Conservation (phyloP, 495 filamentous ascomycete genomes). For the Hyphodiscus hymeniophilus region DNA sequence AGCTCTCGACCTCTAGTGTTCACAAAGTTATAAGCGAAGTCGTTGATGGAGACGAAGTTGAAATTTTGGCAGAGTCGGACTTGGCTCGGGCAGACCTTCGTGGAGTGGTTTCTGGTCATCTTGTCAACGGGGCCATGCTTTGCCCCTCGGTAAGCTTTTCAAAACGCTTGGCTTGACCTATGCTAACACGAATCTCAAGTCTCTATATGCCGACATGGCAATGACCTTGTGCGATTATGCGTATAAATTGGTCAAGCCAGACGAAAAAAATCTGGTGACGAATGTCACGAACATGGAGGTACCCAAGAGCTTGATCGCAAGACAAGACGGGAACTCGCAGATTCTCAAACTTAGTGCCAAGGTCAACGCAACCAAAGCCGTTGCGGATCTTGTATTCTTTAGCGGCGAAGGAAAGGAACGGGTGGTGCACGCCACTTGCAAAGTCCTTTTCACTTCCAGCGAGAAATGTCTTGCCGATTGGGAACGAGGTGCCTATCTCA, state of each 20-base stretch:
- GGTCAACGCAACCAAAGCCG: slow-evolving; percentile 1
- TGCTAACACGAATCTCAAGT: slow-evolving; percentile 7
- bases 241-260: slow-evolving; percentile 48
- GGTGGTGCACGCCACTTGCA: slow-evolving; percentile 44
- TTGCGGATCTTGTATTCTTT: slow-evolving; percentile 10
- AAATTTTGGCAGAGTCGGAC: slow-evolving; percentile 59
- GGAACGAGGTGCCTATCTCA: slow-evolving; percentile 46
- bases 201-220: slow-evolving; percentile 69
- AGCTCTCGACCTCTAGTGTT: slow-evolving; percentile 40
- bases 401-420: slow-evolving; percentile 19
- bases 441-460: slow-evolving; percentile 37
- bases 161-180: neutral
- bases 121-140: slow-evolving; percentile 50
- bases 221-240: slow-evolving; percentile 64
- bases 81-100: slow-evolving; percentile 51
- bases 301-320: slow-evolving; percentile 62
- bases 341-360: slow-evolving; percentile 12
- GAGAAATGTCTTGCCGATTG: slow-evolving; percentile 45
- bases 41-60: slow-evolving; percentile 43
- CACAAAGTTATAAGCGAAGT: slow-evolving; percentile 48
- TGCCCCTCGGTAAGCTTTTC: slow-evolving; percentile 32
- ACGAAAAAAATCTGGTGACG: slow-evolving; percentile 43
- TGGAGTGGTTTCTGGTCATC: slow-evolving; percentile 55
- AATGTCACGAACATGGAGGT: slow-evolving; percentile 59
- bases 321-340: slow-evolving; percentile 32